Evolutionary conservation across 2,329 filamentous ascomycete genomes (phyloP).

Genomic region (Dactylellina parvicollis): DNA sequence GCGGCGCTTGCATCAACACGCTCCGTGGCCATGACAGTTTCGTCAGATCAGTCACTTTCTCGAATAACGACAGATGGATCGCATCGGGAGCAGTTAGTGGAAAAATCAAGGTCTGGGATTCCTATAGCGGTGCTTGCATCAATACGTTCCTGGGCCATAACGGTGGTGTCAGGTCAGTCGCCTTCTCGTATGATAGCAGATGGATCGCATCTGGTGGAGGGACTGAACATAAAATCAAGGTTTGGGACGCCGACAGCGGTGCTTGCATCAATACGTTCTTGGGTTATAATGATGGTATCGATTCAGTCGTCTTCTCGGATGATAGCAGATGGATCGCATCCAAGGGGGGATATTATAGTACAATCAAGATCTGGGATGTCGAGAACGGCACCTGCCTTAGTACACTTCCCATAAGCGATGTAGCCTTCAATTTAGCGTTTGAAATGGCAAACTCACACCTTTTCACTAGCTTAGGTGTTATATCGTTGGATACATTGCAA

Average conservation of each 20-base stretch:
- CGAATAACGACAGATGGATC: constrained; percentile 29
- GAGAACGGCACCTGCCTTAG: neutral
- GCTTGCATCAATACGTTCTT: neutral
- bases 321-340: constrained; percentile 30
- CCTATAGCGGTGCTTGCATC: neutral
- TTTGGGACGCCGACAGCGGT: constrained; percentile 12
- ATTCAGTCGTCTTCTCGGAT: constrained; percentile 31
- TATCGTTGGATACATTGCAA: neutral
- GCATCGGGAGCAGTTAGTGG: constrained; percentile 21
- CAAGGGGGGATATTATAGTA: constrained; percentile 15
- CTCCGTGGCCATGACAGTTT: neutral
- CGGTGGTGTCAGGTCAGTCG: neutral
- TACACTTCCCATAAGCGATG: no score
- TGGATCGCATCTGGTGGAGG: constrained; percentile 16
- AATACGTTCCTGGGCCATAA: neutral
- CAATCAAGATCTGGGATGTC: constrained; percentile 29
- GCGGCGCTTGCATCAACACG: neutral
- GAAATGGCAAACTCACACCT: no score
- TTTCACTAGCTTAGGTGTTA: no score
- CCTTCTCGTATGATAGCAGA: constrained; percentile 40
- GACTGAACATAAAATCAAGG: constrained; percentile 19
- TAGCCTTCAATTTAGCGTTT: no score
- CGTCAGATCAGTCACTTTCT: constrained; percentile 24
- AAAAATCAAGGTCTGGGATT: constrained; percentile 29
- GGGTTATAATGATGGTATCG: no score